Evolutionary conservation across 208 protist genomes (phyloP).

Genomic region (Blastocrithidia nonstop): DNA sequence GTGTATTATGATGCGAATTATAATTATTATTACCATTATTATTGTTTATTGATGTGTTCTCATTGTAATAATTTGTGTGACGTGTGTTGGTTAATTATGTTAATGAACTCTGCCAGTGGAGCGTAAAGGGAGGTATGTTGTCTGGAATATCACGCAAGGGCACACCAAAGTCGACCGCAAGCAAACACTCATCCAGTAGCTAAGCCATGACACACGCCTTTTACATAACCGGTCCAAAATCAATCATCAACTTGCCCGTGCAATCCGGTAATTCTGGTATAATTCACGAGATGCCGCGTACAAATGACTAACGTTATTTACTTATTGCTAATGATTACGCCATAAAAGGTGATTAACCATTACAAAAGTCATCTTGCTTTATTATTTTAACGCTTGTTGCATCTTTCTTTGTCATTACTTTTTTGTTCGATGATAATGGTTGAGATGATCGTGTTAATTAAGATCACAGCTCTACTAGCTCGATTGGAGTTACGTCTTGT

Average conservation of each 20-base stretch:
- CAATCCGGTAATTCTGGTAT: constrained; percentile 49
- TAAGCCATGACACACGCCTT: constrained; percentile 40
- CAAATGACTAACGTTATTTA: no score
- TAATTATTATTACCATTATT: no score
- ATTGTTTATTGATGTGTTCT: no score
- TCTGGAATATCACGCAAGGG: no score
- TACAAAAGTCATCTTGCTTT: background rate
- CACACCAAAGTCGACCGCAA: constrained; percentile 33
- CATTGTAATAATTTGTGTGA: no score
- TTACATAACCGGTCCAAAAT: constrained; percentile 29
- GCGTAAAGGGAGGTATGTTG: no score
- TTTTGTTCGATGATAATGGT: constrained; percentile 3
- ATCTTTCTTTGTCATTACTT: background rate
- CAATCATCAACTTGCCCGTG: constrained; percentile 31
- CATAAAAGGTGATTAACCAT: no score
- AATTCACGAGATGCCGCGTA: constrained; percentile 54
- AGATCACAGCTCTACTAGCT: no score
- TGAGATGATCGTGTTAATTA: constrained; percentile 14
- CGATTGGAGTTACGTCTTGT: constrained; percentile 66
- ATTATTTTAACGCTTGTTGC: background rate
- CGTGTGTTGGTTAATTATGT: no score
- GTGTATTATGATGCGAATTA: no score
- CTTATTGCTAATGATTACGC: no score
- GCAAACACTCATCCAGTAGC: constrained; percentile 58
- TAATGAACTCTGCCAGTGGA: no score